A percentile compares a stretch with the other conserved stretches of the same genome.
These are phyloP conservation scores for Pseudognaphalium luteoalbum DNA, from an alignment of 129 eudicot genomes.

Conservation along the genomic window DNA sequence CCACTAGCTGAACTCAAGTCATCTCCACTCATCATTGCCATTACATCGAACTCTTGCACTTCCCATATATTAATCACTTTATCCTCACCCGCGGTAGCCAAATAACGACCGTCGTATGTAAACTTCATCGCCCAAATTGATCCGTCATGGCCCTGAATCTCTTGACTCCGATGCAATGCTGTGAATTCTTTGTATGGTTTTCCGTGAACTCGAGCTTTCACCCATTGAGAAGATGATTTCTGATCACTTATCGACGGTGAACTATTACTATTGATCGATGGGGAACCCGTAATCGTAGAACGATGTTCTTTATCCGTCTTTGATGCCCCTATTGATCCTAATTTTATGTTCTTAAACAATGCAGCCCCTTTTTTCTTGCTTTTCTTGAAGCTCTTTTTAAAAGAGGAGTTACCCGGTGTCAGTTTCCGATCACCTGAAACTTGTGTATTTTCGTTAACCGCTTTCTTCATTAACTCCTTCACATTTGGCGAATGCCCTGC, in stretches of 20 bases:
- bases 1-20: conserved; percentile 32
- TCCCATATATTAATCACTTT: conserved; percentile 39
- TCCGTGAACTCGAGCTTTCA: conserved; percentile 34
- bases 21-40: conserved; percentile 29
- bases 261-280: conserved; percentile 13
- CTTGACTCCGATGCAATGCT: conserved; percentile 38
- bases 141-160: conserved; percentile 39
- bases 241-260: conserved; percentile 1
- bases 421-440: conserved; percentile 34
- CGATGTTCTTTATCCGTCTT: conserved; percentile 46
- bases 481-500: conserved; percentile 34
- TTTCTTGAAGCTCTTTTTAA: conserved; percentile 27
- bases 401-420: conserved; percentile 28
- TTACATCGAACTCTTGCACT: conserved; percentile 39
- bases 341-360: conserved; percentile 36
- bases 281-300: not conserved
- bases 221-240: conserved; percentile 37
- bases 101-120: conserved; percentile 39
- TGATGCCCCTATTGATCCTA: conserved; percentile 54
- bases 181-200: conserved; percentile 41
- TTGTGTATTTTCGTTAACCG: conserved; percentile 3
- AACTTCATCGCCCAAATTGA: conserved; percentile 44
- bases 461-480: conserved; percentile 30
- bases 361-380: conserved; percentile 42
- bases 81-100: conserved; percentile 45